phyloP scores from a whole-genome alignment of 495 filamentous ascomycete genomes.

The Neurospora sp. region DNA sequence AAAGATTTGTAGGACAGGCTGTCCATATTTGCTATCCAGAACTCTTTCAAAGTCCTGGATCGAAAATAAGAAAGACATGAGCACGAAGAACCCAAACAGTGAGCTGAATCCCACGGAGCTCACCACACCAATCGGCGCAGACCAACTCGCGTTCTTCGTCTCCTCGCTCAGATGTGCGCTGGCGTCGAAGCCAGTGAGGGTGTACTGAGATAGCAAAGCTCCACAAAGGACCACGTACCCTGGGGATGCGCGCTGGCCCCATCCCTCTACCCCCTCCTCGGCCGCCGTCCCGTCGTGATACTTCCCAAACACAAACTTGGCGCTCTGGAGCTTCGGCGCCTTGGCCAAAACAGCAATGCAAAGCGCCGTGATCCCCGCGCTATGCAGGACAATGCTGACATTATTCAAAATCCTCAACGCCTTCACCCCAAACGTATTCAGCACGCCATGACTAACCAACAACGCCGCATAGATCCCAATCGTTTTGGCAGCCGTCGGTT shows the following conservation, averaged over 20 bases:
- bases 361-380: conserved; percentile 44
- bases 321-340: conserved; percentile 50
- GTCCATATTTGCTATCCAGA: conserved; percentile 29
- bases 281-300: conserved; percentile 45
- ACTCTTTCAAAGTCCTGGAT: conserved; percentile 46
- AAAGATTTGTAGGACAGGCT: conserved; percentile 49
- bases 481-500: conserved; percentile 39
- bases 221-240: conserved; percentile 47
- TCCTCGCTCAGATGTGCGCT: conserved; percentile 51
- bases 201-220: conserved; percentile 46
- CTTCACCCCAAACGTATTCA: conserved; percentile 53
- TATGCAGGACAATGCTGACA: conserved; percentile 50
- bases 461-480: conserved; percentile 55
- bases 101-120: conserved; percentile 47
- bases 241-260: conserved; percentile 27
- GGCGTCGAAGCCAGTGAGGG: conserved; percentile 43
- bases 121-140: conserved; percentile 50
- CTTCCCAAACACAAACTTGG: conserved; percentile 47
- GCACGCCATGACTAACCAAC: conserved; percentile 41
- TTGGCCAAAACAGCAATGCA: conserved; percentile 51
- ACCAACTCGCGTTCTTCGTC: conserved; percentile 49
- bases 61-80: conserved; percentile 48
- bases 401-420: conserved; percentile 51
- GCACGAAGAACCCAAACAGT: conserved; percentile 54
- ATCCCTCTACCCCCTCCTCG: conserved; percentile 38